Evolutionary conservation across 1,139 yeast species (phyloP).

Genomic region (Pichia sp.): DNA sequence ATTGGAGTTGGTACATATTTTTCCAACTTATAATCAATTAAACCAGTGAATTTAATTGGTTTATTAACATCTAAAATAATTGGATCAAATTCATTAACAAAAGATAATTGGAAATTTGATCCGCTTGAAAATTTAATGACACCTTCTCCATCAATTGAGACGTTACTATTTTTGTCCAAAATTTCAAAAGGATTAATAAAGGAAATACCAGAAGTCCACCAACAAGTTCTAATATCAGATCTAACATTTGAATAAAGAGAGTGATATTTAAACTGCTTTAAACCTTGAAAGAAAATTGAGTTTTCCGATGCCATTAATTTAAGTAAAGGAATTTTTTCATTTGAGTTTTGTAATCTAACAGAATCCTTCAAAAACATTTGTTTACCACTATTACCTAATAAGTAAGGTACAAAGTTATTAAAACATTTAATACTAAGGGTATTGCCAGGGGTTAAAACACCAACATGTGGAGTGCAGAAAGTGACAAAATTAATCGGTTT

Average conservation of each 20-base stretch:
- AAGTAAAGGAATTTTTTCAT: conserved; percentile 42
- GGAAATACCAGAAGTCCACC: conserved; percentile 75
- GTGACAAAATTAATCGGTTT: conserved; percentile 61
- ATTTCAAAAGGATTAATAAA: conserved; percentile 54
- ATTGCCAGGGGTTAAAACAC: conserved; percentile 58
- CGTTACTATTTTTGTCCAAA: conserved; percentile 26
- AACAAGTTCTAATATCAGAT: conserved; percentile 73
- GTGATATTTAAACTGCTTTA: conserved; percentile 44
- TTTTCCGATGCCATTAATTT: conserved; percentile 50
- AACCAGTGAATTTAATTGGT: conserved; percentile 30
- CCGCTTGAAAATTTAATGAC: conserved; percentile 34
- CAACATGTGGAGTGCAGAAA: conserved; percentile 80
- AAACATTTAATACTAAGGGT: conserved; percentile 38
- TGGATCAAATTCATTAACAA: conserved; percentile 46
- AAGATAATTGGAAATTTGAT: conserved; percentile 38
- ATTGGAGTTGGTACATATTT: conserved; percentile 1
- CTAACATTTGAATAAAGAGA: conserved; percentile 67
- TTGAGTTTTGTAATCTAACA: conserved; percentile 9
- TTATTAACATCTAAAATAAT: conserved; percentile 43
- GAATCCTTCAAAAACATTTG: conserved; percentile 64
- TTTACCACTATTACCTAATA: conserved; percentile 63
- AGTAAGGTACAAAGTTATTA: conserved; percentile 53
- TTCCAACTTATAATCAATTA: conserved; percentile 19
- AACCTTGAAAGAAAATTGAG: conserved; percentile 54
- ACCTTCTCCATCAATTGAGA: conserved; percentile 25